Evolutionary conservation across 192 early-diverging fungal genomes (phyloP), one percentile per base, ranked within the genome.

Genomic region (Pilobolus umbonatus): DNA sequence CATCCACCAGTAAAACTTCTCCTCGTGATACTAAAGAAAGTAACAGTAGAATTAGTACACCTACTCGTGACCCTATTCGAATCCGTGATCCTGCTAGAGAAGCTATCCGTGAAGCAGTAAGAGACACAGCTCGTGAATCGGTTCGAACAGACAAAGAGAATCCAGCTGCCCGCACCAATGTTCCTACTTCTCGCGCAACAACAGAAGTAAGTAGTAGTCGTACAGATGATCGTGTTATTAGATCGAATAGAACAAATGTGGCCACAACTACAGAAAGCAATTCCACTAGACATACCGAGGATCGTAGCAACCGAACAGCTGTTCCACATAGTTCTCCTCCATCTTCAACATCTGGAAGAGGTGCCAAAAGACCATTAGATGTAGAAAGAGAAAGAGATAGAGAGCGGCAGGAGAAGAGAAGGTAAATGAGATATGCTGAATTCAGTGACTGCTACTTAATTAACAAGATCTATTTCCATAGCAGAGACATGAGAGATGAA

Each of bases 41-140:
- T 15, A 36, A 21, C 19, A 60, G 57, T 1, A 40, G 42, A 22
- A 51, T 31, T 34, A 15, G 35, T n/a, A 60, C 49, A n/a, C 29
- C 64, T 30, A 34, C 28, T 11, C 39, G 60, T 43, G 64, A 46
- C 15, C 17, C 21, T 5, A 17, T 25, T 5, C 56, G 47, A 5
- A 19, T 19, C 1, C 45, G 62, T 12, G 55, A 65, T 51, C 46
- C 42, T 35, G 62, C 55, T 10, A n/a, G 55, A n/a, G 62, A 56
- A 1, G 62, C 62, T 5, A 47, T 56, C 9, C 62, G 62, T 39
- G 62, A 64, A 12, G 62, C 52, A n/a, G 62, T 38, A 0, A 21
- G 55, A 12, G 62, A 65, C 14, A 26, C 49, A 10, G 42, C 48
- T 24, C 21, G 58, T 29, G 55, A 55, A 14, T n/a, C 11, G n/a